Evolutionary conservation across 345 rosid species (phyloP), one percentile per base, ranked within the genome.

Genomic region (Anastatica hierochuntica): DNA sequence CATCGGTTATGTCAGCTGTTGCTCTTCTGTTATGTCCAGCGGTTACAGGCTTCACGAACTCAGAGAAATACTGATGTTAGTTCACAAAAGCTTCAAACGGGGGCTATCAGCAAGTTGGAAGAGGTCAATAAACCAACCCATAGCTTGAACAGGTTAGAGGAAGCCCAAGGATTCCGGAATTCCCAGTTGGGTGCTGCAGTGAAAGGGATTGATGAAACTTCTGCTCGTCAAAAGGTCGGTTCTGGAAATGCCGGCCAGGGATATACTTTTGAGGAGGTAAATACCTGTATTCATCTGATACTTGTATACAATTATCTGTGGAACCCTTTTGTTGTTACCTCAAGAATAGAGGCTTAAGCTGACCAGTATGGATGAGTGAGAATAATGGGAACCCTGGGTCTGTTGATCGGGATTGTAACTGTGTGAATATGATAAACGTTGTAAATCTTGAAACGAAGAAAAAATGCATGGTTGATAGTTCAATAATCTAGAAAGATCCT

Each of bases 191-290:
- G 72, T 20, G 69, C 84, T 70, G 97, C 87, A 65, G 74, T 73
- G 27, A 94, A 88, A 78, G 90, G 83, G 60, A 76, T 53, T 36
- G 99, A 94, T 59, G 99, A 94, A 42, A 78, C 83, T 69, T 69
- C 82, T 71, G 72, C 84, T 30, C 79, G 83, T 16, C 66, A 79
- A 38, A 85, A 90, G 74, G 60, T 85, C 72, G 97, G 99, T 29
- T 79, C 56, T 69, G 99, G 99, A 52, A 94, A 88, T 83, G 97
- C 97, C 51, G 97, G 95, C 63, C 99, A 94, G 73, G 99, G 99
- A 64, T 94, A 94, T 72, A 94, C 89, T 49, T 94, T 77, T 71
- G 99, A 88, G 66, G 99, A 94, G 97, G 97, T 94, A 74, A 39
- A 10, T 38, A 29, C 54, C 14, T 13, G 46, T 53, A 30, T 58